Evolutionary conservation across 2,329 filamentous ascomycete genomes (phyloP).

Genomic region (Lasiodiplodia gonubiensis): DNA sequence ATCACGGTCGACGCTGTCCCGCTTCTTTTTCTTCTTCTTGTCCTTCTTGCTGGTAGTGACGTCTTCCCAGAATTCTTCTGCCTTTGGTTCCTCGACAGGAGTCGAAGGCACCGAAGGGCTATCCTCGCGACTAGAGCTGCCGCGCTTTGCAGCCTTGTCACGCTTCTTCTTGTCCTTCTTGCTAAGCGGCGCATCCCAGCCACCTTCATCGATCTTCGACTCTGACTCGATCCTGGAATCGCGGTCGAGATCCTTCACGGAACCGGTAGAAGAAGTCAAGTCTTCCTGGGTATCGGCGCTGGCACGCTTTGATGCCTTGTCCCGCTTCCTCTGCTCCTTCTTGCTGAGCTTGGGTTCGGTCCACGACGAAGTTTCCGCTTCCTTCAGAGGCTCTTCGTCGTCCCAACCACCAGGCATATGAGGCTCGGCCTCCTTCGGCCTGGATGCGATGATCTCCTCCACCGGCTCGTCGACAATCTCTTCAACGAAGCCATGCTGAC

Average conservation of each 20-base stretch:
- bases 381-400: slow-evolving; percentile 42
- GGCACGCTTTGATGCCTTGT: slow-evolving; percentile 31
- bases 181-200: slow-evolving; percentile 41
- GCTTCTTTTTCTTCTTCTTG: slow-evolving; percentile 40
- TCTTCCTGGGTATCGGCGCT: slow-evolving; percentile 33
- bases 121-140: slow-evolving; percentile 15
- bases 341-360: slow-evolving; percentile 39
- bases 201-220: slow-evolving; percentile 31
- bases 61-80: slow-evolving; percentile 24
- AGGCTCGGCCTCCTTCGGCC: slow-evolving; percentile 49
- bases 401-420: slow-evolving; percentile 69
- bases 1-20: slow-evolving; percentile 44
- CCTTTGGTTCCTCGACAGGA: slow-evolving; percentile 30
- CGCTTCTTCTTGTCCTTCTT: slow-evolving; percentile 38
- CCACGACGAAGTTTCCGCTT: not conserved
- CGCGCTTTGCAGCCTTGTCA: slow-evolving; percentile 32
- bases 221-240: not conserved
- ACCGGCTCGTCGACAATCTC: slow-evolving; percentile 54
- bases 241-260: slow-evolving; percentile 1
- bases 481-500: slow-evolving; percentile 43
- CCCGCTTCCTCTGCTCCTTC: slow-evolving; percentile 37
- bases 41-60: slow-evolving; percentile 35
- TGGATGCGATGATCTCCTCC: slow-evolving; percentile 52
- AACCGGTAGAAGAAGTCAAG: slow-evolving; percentile 7
- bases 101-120: slow-evolving; percentile 17